A percentile compares a stretch with the other conserved stretches of the same genome.
phyloP scores from a whole-genome alignment of 306 rosid species.

The Vigna hirtella region DNA sequence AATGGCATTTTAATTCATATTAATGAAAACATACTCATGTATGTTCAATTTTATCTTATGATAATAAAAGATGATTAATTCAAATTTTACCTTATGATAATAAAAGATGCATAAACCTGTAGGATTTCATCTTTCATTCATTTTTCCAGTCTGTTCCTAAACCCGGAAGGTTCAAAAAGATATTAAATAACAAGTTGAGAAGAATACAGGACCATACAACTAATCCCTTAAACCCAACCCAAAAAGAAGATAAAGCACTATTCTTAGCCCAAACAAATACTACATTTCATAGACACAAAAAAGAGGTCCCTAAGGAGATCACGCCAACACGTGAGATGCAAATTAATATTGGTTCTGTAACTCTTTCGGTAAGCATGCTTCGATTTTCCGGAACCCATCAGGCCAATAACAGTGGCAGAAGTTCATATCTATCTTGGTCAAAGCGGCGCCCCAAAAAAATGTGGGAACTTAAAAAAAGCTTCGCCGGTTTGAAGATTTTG shows the following conservation, averaged over 20 bases:
- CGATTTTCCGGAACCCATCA: constrained; percentile 39
- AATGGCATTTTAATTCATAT: too few relatives aligned
- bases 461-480: constrained; percentile 43
- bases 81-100: too few relatives aligned
- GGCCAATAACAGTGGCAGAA: constrained; percentile 46
- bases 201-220: constrained; percentile 34
- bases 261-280: constrained; percentile 1
- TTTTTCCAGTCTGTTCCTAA: constrained; percentile 23
- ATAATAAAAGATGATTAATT: too few relatives aligned
- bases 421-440: constrained; percentile 43
- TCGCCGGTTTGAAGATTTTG: constrained; percentile 71
- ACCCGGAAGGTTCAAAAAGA: constrained; percentile 34
- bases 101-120: neutral
- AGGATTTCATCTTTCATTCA: constrained; percentile 36
- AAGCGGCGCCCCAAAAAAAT: constrained; percentile 40
- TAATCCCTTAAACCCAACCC: neutral
- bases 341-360: constrained; percentile 39
- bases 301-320: constrained; percentile 29
- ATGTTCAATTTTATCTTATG: too few relatives aligned
- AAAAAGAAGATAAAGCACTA: constrained; percentile 15
- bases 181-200: constrained; percentile 26
- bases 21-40: too few relatives aligned
- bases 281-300: constrained; percentile 20
- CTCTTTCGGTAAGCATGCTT: constrained; percentile 44
- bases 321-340: constrained; percentile 38